Evolutionary conservation across 768 basidiomycete species (phyloP).

Genomic region (Pisolithus orientalis): DNA sequence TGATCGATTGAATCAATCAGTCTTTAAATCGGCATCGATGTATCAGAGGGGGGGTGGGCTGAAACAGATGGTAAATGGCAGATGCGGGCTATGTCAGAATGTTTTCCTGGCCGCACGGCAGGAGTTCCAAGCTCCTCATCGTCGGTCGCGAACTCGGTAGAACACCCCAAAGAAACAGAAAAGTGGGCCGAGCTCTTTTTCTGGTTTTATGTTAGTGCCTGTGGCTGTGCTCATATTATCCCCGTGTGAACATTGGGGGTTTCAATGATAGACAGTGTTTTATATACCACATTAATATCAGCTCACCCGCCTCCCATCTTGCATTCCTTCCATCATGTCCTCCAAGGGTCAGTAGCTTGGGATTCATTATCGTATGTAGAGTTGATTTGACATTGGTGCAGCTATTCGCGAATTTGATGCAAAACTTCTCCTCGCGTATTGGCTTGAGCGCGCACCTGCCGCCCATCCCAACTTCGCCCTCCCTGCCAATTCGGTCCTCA

Average conservation of each 20-base stretch:
- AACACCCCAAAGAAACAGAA: slow-evolving; percentile 1
- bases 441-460: slow-evolving; percentile 86
- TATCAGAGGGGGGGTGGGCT: too few species aligned
- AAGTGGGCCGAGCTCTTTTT: background rate
- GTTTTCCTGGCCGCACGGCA: too few species aligned
- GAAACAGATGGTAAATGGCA: too few species aligned
- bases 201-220: background rate
- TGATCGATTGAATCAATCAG: too few species aligned
- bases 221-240: slow-evolving; percentile 26
- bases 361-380: background rate
- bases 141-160: background rate
- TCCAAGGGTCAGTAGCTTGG: slow-evolving; percentile 21
- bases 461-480: slow-evolving; percentile 58
- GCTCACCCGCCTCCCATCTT: background rate
- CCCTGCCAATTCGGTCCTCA: slow-evolving; percentile 32
- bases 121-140: too few species aligned
- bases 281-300: background rate
- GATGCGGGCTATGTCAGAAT: too few species aligned
- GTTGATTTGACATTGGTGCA: slow-evolving; percentile 12
- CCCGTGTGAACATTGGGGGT: slow-evolving; percentile 26
- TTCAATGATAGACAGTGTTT: background rate
- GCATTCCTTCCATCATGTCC: slow-evolving; percentile 18
- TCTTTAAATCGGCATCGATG: too few species aligned
- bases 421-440: slow-evolving; percentile 95
- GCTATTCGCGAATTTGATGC: slow-evolving; percentile 98